Evolutionary conservation across 179 eudicot genomes (phyloP).

Genomic region (Patellifolia procumbens): DNA sequence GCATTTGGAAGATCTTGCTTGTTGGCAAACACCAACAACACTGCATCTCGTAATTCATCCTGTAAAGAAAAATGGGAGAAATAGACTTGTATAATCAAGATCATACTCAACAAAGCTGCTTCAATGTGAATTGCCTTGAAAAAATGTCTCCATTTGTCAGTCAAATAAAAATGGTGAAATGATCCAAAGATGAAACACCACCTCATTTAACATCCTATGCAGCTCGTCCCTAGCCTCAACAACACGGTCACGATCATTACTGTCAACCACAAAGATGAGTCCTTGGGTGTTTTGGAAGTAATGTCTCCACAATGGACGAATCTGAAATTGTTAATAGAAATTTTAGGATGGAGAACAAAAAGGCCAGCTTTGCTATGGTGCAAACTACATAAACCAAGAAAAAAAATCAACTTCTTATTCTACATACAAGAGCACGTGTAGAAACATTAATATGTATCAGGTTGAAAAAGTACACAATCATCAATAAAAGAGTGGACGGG

Average conservation of each 20-base stretch:
- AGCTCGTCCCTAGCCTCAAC: constrained; percentile 42
- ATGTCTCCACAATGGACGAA: constrained; percentile 46
- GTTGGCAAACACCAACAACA: constrained; percentile 42
- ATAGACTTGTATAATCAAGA: neutral
- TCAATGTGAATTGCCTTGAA: neutral
- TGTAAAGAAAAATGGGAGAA: neutral
- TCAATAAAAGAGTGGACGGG: neutral
- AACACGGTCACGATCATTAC: constrained; percentile 42
- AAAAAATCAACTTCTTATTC: neutral
- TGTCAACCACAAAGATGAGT: constrained; percentile 43
- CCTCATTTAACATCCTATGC: constrained; percentile 44
- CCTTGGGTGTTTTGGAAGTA: constrained; percentile 45
- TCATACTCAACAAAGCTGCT: neutral
- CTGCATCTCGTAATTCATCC: constrained; percentile 41
- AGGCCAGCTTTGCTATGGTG: neutral
- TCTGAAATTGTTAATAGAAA: constrained; percentile 26
- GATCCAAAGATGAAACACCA: neutral
- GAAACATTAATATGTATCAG: neutral
- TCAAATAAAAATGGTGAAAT: neutral
- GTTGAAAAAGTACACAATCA: neutral
- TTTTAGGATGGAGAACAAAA: neutral
- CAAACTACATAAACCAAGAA: neutral
- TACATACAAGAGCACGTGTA: neutral
- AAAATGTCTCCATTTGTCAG: neutral
- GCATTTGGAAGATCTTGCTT: constrained; percentile 44